phyloP scores from a whole-genome alignment of 73 alveolate genomes.

The Paramecium pentaurelia region DNA sequence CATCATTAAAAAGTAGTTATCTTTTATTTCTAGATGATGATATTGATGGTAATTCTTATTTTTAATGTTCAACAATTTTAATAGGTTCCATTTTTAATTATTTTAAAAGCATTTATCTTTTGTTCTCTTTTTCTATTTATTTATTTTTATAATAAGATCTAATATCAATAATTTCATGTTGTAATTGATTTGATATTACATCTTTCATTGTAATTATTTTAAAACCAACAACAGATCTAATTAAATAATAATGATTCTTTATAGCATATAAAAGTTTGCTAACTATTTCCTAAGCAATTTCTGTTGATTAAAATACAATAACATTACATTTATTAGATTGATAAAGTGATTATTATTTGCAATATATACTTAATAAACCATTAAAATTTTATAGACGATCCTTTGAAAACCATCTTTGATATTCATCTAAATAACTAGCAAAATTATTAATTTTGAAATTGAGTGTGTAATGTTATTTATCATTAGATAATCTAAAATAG shows the following conservation, averaged over 20 bases:
- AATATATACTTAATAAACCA: background rate
- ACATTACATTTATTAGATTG: background rate
- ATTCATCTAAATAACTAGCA: conserved; percentile 9
- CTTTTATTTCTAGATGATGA: background rate
- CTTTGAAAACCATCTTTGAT: background rate
- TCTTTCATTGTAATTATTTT: background rate
- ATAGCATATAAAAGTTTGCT: background rate
- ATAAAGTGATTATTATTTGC: background rate
- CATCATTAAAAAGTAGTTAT: background rate
- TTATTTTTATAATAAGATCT: background rate
- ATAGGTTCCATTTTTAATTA: background rate
- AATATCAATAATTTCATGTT: background rate
- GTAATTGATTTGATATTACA: background rate
- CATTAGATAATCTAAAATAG: background rate
- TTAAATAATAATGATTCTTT: background rate
- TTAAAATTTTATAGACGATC: background rate
- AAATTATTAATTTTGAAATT: conserved; percentile 8
- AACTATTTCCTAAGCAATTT: background rate
- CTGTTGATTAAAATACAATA: background rate
- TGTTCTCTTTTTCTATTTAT: background rate
- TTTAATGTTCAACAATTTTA: background rate
- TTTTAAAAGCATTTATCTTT: background rate
- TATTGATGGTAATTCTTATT: background rate
- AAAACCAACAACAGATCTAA: background rate
- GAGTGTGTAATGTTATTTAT: background rate